A percentile compares a stretch with the other conserved stretches of the same genome.
Conservation (phyloP, 1,284 basidiomycete genomes). For the Testicularia cyperi region DNA sequence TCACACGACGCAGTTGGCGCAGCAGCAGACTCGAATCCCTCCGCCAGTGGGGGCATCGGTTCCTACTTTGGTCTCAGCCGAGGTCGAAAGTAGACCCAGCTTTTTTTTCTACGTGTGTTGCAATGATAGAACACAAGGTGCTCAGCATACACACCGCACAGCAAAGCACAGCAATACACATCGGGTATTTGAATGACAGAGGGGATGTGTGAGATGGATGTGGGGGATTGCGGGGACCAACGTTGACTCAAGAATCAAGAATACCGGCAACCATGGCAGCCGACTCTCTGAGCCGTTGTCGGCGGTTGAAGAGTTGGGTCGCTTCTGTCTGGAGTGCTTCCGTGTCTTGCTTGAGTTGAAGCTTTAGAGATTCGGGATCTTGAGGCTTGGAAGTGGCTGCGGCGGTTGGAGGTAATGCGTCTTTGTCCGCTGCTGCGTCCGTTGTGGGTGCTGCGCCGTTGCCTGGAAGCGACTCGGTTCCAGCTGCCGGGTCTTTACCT, state of each 20-base stretch:
- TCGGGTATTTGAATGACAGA: no score
- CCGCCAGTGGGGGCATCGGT: constrained; percentile 11
- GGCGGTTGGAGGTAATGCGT: not conserved
- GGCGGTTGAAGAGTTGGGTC: constrained; percentile 16
- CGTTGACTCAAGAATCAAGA: no score
- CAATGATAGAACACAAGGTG: no score
- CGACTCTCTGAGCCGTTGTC: constrained; percentile 21
- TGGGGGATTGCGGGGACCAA: no score
- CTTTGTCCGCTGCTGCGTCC: no score
- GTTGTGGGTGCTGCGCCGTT: no score
- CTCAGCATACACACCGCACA: no score
- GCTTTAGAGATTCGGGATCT: not conserved
- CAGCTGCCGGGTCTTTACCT: no score
- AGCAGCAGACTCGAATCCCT: no score
- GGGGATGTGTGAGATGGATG: no score
- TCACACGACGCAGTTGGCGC: constrained; percentile 1
- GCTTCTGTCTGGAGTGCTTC: constrained; percentile 11
- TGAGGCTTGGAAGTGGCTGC: not conserved
- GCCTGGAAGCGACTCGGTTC: no score
- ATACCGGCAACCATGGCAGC: constrained; percentile 23
- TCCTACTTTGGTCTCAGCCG: constrained; percentile 20
- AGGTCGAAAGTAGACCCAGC: constrained; percentile 3
- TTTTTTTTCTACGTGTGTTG: no score
- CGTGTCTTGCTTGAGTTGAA: constrained; percentile 1
- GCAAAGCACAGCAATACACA: not conserved